Percentiles rank a stretch among this genome's conserved stretches.
These are phyloP conservation scores for Stagonosporopsis vannaccii DNA, from an alignment of 2,329 filamentous ascomycete genomes.

Conservation along the genomic window DNA sequence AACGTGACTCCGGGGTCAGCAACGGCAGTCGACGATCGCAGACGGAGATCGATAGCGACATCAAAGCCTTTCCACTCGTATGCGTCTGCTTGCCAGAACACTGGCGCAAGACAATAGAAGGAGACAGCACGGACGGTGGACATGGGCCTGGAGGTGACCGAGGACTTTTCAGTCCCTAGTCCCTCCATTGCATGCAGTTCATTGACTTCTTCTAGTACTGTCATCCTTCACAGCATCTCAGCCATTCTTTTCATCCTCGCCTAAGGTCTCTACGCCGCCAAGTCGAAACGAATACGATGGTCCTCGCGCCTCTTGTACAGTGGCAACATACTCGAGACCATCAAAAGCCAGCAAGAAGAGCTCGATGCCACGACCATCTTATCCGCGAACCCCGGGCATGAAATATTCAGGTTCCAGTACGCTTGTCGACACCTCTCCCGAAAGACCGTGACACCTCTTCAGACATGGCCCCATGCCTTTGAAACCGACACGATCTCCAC, in stretches of 20 bases:
- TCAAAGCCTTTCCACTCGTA: conserved; percentile 97
- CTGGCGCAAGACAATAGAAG: conserved; percentile 96
- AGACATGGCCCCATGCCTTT: conserved; percentile 37
- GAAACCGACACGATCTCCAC: conserved; percentile 21
- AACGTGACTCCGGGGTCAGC: conserved; percentile 93
- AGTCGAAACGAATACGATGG: background rate
- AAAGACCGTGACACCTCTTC: conserved; percentile 42
- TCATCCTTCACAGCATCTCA: conserved; percentile 30
- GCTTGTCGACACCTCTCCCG: conserved; percentile 33
- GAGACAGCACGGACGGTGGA: conserved; percentile 62
- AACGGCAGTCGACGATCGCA: conserved; percentile 66
- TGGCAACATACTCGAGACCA: conserved; percentile 1
- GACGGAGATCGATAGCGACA: conserved; percentile 69
- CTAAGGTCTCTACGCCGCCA: conserved; percentile 5
- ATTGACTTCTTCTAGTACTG: conserved; percentile 39
- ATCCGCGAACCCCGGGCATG: conserved; percentile 25
- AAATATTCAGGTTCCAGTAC: conserved; percentile 42
- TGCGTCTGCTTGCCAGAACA: conserved; percentile 95
- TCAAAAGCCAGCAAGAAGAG: conserved; percentile 2
- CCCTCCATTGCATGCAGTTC: conserved; percentile 19
- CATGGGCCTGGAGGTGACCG: conserved; percentile 45
- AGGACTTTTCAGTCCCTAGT: conserved; percentile 41
- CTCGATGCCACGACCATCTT: conserved; percentile 27
- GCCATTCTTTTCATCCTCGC: conserved; percentile 14
- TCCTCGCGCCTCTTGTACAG: conserved; percentile 5